Evolutionary conservation across 1,284 basidiomycete species (phyloP).

Genomic region (Heliocybe sulcata): DNA sequence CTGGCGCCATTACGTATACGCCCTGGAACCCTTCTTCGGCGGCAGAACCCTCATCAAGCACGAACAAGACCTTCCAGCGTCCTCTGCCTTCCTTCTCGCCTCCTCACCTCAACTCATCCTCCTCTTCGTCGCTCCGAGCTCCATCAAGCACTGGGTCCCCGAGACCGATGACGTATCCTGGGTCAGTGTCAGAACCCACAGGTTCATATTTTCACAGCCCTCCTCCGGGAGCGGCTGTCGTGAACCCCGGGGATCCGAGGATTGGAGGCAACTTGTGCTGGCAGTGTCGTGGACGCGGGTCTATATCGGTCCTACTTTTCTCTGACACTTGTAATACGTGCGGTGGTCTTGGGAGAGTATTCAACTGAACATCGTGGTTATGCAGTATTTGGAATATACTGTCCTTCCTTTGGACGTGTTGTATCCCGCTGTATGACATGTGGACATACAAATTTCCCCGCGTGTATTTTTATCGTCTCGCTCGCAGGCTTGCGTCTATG

Average conservation of each 20-base stretch:
- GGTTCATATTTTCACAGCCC: slow-evolving; percentile 3
- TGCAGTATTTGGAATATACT: no score
- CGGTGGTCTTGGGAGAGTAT: slow-evolving; percentile 53
- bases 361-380: slow-evolving; percentile 12
- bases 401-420: no score
- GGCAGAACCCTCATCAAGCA: slow-evolving; percentile 7
- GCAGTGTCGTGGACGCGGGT: slow-evolving; percentile 56
- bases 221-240: slow-evolving; percentile 38
- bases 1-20: slow-evolving; percentile 50
- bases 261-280: slow-evolving; percentile 61
- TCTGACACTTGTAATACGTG: slow-evolving; percentile 46
- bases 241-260: slow-evolving; percentile 59
- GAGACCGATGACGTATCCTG: background rate
- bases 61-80: slow-evolving; percentile 29
- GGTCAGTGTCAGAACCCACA: background rate
- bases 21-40: slow-evolving; percentile 27
- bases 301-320: slow-evolving; percentile 44
- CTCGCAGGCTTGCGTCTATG: no score
- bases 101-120: background rate
- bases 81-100: slow-evolving; percentile 7
- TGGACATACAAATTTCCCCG: no score
- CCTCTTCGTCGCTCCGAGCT: slow-evolving; percentile 1
- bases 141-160: background rate
- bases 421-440: no score
- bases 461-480: no score